phyloP scores from a whole-genome alignment of 2,329 filamentous ascomycete genomes.

The Macrophomina pseudophaseolina region DNA sequence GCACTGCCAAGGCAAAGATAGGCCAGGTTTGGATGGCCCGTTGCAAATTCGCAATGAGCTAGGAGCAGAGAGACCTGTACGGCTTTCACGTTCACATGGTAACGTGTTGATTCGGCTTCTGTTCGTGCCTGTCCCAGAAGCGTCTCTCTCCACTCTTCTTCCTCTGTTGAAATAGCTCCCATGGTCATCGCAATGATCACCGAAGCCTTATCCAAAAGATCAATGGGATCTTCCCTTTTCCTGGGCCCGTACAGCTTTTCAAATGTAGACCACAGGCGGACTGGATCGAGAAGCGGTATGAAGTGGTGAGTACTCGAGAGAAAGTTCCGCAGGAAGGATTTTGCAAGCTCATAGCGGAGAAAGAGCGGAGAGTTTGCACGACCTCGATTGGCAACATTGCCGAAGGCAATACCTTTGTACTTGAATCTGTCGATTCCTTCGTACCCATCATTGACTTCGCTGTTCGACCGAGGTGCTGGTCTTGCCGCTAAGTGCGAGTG shows the following conservation, averaged over 20 bases:
- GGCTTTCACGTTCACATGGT: slow-evolving; percentile 13
- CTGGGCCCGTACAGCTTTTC: slow-evolving; percentile 3
- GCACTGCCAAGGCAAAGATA: slow-evolving; percentile 11
- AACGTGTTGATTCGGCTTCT: slow-evolving; percentile 2
- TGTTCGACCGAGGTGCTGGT: not conserved
- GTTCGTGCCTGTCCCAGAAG: slow-evolving; percentile 7
- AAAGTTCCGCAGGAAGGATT: slow-evolving; percentile 9
- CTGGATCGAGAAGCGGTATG: slow-evolving; percentile 12
- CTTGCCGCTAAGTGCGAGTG: slow-evolving; percentile 4
- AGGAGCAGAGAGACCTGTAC: slow-evolving; percentile 4
- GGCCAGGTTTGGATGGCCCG: not conserved
- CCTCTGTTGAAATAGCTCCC: not conserved
- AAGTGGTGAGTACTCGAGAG: not conserved
- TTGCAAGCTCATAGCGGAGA: slow-evolving; percentile 10
- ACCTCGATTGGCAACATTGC: not conserved
- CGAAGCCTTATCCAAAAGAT: not conserved
- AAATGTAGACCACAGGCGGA: not conserved
- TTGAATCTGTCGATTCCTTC: slow-evolving; percentile 13
- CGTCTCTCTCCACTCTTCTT: not conserved
- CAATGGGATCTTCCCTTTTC: not conserved
- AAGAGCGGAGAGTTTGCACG: not conserved
- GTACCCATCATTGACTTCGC: slow-evolving; percentile 5
- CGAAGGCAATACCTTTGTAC: slow-evolving; percentile 17
- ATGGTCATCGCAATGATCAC: slow-evolving; percentile 17
- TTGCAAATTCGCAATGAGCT: slow-evolving; percentile 19